Percentiles rank a stretch among this genome's conserved stretches.
These are phyloP conservation scores for Aspergillus steynii DNA, from an alignment of 495 filamentous ascomycete species.

Conservation along the genomic window DNA sequence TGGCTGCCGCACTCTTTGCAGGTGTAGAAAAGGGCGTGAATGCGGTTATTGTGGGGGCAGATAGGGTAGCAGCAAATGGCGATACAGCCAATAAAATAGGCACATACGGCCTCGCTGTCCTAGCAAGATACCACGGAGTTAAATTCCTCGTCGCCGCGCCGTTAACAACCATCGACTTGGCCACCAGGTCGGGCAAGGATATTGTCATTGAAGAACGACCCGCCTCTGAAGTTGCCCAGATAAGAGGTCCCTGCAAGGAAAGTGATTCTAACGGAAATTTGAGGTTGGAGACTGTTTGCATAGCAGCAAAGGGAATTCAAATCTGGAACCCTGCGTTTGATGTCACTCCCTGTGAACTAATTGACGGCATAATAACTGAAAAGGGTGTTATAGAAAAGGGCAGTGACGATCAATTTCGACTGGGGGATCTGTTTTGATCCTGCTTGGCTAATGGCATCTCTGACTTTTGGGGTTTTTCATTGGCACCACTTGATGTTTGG, in stretches of 20 bases:
- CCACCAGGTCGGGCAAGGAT: slow-evolving; percentile 68
- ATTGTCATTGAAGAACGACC: slow-evolving; percentile 90
- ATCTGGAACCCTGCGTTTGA: slow-evolving; percentile 99
- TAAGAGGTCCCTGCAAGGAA: slow-evolving; percentile 69
- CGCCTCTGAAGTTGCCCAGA: slow-evolving; percentile 72
- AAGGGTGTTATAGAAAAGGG: slow-evolving; percentile 81
- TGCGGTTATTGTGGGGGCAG: slow-evolving; percentile 90
- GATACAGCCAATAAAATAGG: slow-evolving; percentile 99
- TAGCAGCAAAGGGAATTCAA: slow-evolving; percentile 75
- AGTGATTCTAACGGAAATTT: slow-evolving; percentile 47
- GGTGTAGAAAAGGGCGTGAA: slow-evolving; percentile 61
- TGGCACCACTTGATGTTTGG: slow-evolving; percentile 13
- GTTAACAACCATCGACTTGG: slow-evolving; percentile 87
- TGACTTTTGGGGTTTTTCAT: slow-evolving; percentile 2
- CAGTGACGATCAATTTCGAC: slow-evolving; percentile 71
- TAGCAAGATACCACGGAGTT: slow-evolving; percentile 80
- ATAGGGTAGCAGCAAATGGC: slow-evolving; percentile 92
- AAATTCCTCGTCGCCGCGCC: slow-evolving; percentile 96
- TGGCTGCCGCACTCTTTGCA: slow-evolving; percentile 83
- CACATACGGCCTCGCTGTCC: slow-evolving; percentile 86
- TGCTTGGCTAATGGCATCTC: slow-evolving; percentile 9
- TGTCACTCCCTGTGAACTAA: slow-evolving; percentile 80
- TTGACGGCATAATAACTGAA: slow-evolving; percentile 94
- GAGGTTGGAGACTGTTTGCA: slow-evolving; percentile 68
- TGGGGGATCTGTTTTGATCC: slow-evolving; percentile 54